Evolutionary conservation across 371 early-diverging fungal species (phyloP).

Genomic region (Rhizopus delemar): DNA sequence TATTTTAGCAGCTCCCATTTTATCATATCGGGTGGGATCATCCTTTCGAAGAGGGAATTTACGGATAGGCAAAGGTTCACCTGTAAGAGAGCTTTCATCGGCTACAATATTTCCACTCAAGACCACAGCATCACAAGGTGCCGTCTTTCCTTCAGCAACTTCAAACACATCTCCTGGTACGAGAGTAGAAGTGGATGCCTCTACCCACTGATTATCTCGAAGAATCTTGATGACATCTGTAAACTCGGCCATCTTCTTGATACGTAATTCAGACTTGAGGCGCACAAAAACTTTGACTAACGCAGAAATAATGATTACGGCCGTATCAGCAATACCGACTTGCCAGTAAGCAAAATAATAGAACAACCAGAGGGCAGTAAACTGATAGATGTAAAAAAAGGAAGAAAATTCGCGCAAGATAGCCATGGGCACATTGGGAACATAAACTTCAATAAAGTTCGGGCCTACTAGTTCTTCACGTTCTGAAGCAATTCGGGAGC

Average conservation of each 20-base stretch:
- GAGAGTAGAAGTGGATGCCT: constrained; percentile 52
- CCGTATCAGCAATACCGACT: constrained; percentile 71
- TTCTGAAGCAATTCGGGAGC: constrained; percentile 49
- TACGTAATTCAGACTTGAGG: constrained; percentile 61
- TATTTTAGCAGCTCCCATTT: constrained; percentile 53
- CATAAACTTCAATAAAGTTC: constrained; percentile 67
- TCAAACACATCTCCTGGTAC: constrained; percentile 76
- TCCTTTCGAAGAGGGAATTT: constrained; percentile 56
- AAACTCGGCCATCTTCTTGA: constrained; percentile 67
- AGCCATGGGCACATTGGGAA: constrained; percentile 55
- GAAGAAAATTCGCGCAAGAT: constrained; percentile 63
- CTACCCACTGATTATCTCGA: constrained; percentile 53
- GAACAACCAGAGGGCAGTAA: constrained; percentile 71
- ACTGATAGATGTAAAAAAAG: constrained; percentile 79
- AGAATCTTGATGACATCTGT: constrained; percentile 46
- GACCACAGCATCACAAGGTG: constrained; percentile 70
- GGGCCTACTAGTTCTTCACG: constrained; percentile 66
- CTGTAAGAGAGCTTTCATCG: constrained; percentile 72
- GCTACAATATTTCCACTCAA: constrained; percentile 70
- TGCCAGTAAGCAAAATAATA: constrained; percentile 73
- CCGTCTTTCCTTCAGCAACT: constrained; percentile 49
- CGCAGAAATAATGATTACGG: constrained; percentile 69
- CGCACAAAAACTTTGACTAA: constrained; percentile 66
- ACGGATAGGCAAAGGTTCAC: constrained; percentile 61
- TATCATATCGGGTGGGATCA: constrained; percentile 33